phyloP scores from a whole-genome alignment of 441 rosid genomes.

The Metrosideros polymorpha region DNA sequence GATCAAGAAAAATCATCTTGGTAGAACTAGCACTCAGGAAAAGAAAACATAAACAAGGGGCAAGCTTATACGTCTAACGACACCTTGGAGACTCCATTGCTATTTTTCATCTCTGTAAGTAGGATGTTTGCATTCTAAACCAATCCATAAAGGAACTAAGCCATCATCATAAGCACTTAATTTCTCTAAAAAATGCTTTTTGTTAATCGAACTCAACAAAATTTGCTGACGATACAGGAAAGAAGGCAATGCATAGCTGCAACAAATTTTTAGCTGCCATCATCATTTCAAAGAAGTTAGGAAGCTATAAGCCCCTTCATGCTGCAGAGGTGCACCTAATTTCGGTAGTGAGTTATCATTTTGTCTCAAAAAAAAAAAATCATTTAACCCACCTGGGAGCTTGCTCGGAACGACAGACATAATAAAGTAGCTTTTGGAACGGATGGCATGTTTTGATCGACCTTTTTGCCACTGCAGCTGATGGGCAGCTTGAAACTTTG shows the following conservation, averaged over 20 bases:
- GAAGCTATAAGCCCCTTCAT: background rate
- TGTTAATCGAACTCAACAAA: background rate
- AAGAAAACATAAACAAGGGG: background rate
- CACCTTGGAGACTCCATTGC: background rate
- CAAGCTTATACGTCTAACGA: background rate
- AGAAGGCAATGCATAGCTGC: background rate
- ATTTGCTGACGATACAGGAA: background rate
- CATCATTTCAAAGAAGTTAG: background rate
- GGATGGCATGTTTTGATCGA: slow-evolving; percentile 14
- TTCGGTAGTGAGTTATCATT: background rate
- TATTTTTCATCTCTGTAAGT: background rate
- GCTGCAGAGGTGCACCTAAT: background rate
- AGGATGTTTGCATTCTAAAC: background rate
- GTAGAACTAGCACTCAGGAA: background rate
- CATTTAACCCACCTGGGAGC: slow-evolving; percentile 49
- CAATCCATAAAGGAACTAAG: background rate
- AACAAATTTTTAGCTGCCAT: background rate
- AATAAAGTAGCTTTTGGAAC: slow-evolving; percentile 47
- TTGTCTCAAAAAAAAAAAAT: background rate
- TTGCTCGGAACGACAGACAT: slow-evolving; percentile 79
- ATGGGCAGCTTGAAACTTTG: slow-evolving; percentile 47
- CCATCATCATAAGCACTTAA: background rate
- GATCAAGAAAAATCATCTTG: background rate
- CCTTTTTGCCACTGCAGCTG: slow-evolving; percentile 15
- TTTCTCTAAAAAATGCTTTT: background rate